Conservation (phyloP, 2,329 filamentous ascomycete genomes). For the Teratosphaeriaceae sp. region DNA sequence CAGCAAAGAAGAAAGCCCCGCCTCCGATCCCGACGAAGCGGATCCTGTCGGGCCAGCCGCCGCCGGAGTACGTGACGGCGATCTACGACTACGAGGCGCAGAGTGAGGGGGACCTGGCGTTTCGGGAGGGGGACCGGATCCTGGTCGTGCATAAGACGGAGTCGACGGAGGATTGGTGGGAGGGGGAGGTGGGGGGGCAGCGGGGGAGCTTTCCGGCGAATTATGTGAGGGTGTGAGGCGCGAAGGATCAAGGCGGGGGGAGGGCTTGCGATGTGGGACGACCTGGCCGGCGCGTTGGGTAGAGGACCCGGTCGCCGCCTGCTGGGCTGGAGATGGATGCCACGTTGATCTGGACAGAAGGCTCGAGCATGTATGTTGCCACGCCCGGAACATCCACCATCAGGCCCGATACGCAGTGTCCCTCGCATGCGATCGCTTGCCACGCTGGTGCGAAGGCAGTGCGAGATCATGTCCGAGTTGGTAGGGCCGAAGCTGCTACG, state of each 20-base stretch:
- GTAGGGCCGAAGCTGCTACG: no score
- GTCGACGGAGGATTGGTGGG: slow-evolving; percentile 83
- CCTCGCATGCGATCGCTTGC: no score
- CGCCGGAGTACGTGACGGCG: slow-evolving; percentile 47
- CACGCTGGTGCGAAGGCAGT: no score
- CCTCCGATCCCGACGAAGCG: slow-evolving; percentile 64
- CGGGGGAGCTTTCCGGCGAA: slow-evolving; percentile 76
- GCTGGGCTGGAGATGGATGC: background rate
- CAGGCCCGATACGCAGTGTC: no score
- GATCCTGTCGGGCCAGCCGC: slow-evolving; percentile 39
- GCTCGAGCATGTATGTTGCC: no score
- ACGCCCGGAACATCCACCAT: no score
- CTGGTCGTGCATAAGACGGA: slow-evolving; percentile 70
- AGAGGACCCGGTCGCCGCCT: no score
- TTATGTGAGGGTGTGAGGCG: slow-evolving; percentile 44
- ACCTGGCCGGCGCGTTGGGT: no score
- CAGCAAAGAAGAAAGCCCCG: slow-evolving; percentile 65
- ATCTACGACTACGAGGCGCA: slow-evolving; percentile 70
- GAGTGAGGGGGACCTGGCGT: slow-evolving; percentile 62
- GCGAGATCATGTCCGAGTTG: no score
- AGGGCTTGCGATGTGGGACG: no score
- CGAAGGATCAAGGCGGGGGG: background rate
- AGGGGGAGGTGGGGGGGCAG: slow-evolving; percentile 63
- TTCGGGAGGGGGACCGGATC: slow-evolving; percentile 71
- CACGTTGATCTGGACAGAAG: no score